Conservation (phyloP, 768 basidiomycete species). For the Auriscalpium microsporum region DNA sequence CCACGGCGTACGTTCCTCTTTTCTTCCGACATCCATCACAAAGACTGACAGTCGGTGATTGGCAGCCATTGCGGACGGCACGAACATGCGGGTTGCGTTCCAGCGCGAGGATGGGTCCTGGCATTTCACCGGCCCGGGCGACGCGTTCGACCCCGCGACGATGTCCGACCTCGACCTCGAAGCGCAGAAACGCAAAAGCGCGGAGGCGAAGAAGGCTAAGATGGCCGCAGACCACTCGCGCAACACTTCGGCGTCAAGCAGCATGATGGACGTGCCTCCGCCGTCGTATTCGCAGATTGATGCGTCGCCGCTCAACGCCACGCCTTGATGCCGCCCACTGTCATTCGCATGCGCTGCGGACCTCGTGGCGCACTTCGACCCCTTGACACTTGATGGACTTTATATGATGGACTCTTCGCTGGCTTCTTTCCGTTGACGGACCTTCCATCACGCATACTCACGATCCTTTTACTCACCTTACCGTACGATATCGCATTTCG, state of each 20-base stretch:
- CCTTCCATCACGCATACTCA: background rate
- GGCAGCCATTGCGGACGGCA: background rate
- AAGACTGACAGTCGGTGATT: no score
- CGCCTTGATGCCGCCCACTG: background rate
- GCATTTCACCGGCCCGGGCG: background rate
- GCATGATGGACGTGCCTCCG: background rate
- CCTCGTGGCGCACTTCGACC: no score
- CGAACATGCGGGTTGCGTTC: background rate
- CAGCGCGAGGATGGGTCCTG: background rate
- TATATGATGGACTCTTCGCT: background rate
- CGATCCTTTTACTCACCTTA: background rate
- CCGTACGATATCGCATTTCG: no score
- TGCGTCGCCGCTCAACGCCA: background rate
- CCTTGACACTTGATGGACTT: background rate
- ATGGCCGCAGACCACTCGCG: background rate
- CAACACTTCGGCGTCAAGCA: background rate
- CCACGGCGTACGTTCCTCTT: background rate
- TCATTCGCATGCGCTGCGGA: background rate
- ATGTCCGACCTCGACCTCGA: constrained; percentile 6
- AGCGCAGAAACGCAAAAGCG: constrained; percentile 4
- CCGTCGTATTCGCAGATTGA: constrained; percentile 8
- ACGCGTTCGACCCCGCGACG: background rate
- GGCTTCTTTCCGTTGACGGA: background rate
- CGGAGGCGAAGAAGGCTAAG: background rate
- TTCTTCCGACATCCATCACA: background rate